These are phyloP conservation scores for Durusdinium trenchii DNA, from an alignment of 73 alveolate genomes.

Conservation along the genomic window DNA sequence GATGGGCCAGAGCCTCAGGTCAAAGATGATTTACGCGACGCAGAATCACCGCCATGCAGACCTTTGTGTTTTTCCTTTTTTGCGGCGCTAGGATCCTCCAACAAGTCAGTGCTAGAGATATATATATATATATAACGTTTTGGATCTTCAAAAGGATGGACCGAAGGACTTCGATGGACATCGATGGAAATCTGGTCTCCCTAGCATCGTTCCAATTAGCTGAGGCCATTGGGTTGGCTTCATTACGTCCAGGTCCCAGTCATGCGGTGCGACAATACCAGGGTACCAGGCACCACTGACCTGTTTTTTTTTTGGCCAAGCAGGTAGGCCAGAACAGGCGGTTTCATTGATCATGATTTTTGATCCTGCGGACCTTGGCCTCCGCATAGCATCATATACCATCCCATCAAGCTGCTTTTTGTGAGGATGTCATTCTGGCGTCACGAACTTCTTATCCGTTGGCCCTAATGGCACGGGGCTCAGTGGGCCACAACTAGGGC, in stretches of 20 bases:
- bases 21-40: no score
- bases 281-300: neutral
- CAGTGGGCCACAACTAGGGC: neutral
- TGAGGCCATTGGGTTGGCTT: conserved; percentile 45
- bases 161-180: no score
- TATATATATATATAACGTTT: no score
- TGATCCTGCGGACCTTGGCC: neutral
- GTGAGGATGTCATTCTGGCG: conserved; percentile 76
- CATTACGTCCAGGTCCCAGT: neutral
- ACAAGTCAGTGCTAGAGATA: no score
- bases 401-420: neutral
- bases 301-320: no score
- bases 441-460: conserved; percentile 82
- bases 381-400: neutral
- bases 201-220: neutral
- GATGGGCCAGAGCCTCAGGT: no score
- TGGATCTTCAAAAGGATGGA: no score
- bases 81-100: no score
- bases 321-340: no score
- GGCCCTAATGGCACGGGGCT: conserved; percentile 71
- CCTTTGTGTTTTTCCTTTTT: no score
- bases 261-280: neutral
- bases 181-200: no score
- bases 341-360: neutral
- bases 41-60: no score